A percentile compares a stretch with the other conserved stretches of the same genome.
phyloP scores from a whole-genome alignment of 192 early-diverging fungal species.

The Jimgerdemannia lactiflua region DNA sequence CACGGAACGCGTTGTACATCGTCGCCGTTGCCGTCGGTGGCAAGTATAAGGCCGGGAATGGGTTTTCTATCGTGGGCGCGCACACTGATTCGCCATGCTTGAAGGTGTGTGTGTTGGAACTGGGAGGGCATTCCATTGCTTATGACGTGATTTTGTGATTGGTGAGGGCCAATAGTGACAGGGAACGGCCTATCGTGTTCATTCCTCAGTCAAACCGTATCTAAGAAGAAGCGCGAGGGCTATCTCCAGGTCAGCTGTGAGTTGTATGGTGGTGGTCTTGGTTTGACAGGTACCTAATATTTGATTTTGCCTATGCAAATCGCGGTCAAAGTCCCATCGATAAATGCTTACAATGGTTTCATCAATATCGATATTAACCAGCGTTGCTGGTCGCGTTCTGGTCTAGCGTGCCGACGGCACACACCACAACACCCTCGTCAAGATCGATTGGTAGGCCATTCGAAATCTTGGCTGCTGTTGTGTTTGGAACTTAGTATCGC shows the following conservation, averaged over 20 bases:
- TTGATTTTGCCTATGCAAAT: slow-evolving; percentile 17
- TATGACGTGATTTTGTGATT: not conserved
- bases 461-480: too few relatives aligned
- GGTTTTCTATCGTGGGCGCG: slow-evolving; percentile 89
- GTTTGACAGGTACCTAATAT: slow-evolving; percentile 94
- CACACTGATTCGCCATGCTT: slow-evolving; percentile 98
- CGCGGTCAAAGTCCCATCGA: too few relatives aligned
- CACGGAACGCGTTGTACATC: slow-evolving; percentile 83
- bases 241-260: slow-evolving; percentile 93
- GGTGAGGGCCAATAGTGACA: slow-evolving; percentile 27
- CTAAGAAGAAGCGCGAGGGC: slow-evolving; percentile 82
- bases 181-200: too few relatives aligned
- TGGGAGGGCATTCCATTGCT: slow-evolving; percentile 1
- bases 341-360: too few relatives aligned
- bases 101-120: slow-evolving; percentile 66
- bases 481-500: too few relatives aligned
- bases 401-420: slow-evolving; percentile 69
- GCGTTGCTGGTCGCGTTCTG: slow-evolving; percentile 91
- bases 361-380: not conserved
- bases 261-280: slow-evolving; percentile 98
- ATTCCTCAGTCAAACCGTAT: slow-evolving; percentile 78
- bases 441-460: slow-evolving; percentile 58
- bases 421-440: slow-evolving; percentile 71
- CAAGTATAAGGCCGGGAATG: slow-evolving; percentile 77
- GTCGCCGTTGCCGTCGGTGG: slow-evolving; percentile 95